Evolutionary conservation across 495 filamentous ascomycete species (phyloP), one percentile per base, ranked within the genome.

Genomic region (Lophium mytilinum): DNA sequence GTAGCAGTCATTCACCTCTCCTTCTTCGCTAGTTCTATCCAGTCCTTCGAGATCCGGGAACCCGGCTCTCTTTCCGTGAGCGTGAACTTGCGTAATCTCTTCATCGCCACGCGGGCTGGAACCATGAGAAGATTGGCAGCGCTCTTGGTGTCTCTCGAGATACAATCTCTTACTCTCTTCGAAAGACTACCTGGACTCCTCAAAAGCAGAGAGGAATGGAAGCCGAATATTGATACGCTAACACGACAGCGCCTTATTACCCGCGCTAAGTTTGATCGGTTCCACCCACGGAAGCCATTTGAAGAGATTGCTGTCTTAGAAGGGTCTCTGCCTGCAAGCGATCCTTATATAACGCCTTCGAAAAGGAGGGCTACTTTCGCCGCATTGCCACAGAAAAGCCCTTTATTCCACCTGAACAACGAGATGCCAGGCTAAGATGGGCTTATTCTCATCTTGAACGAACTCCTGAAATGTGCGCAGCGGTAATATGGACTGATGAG

Each of bases 351-450:
- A 30, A 18, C 6, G 39, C 37, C 14, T 53, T 53, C 33, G 37
- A 53, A 42, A 48, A 55, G 37, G 54, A 50, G 43, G 12, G 10
- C 9, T 47, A 47, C 9, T 37, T 17, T 33, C 50, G 50, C 5
- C 50, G 50, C 30, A 18, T 37, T 37, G 50, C 50, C 5, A 52
- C 50, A n/a, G 19, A 37, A 14, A 52, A 37, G 50, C 50, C 50
- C 3, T 9, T 52, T 39, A 6, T 52, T 17, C 37, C 50, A 8
- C 30, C 36, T n/a, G 30, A 17, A 37, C 34, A 52, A 5, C 30
- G 35, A 6, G 14, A 39, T 4, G 50, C 34, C 15, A 30, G 50
- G 8, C 33, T 52, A 2, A 35, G 12, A 14, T 52, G 34, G 50
- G 34, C 50, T 11, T 17, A n/a, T 12, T 30, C 30, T 18, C 50